phyloP scores from a whole-genome alignment of 208 protist genomes.

The Wallacemonas sp. region DNA sequence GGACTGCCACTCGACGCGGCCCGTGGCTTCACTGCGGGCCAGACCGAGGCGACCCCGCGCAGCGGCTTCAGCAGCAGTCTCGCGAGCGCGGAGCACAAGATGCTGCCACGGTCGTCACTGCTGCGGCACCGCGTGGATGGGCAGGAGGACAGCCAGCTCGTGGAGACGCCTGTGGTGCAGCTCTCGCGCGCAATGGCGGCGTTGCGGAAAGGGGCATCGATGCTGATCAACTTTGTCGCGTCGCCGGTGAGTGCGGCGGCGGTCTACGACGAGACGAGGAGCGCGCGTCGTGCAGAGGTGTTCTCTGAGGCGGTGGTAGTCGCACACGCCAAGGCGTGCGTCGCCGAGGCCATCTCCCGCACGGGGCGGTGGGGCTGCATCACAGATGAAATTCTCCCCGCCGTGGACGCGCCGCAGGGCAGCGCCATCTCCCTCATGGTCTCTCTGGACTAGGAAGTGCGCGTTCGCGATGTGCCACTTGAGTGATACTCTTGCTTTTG shows the following conservation, averaged over 20 bases:
- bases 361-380: constrained; percentile 62
- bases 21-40: neutral
- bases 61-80: neutral
- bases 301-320: constrained; percentile 36
- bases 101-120: constrained; percentile 4
- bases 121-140: constrained; percentile 23
- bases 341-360: constrained; percentile 57
- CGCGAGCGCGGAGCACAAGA: constrained; percentile 3
- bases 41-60: constrained; percentile 1
- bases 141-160: constrained; percentile 16
- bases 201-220: constrained; percentile 39
- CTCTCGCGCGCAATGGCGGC: constrained; percentile 43
- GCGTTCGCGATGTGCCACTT: too few relatives aligned
- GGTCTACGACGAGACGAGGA: constrained; percentile 35
- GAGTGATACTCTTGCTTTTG: too few relatives aligned
- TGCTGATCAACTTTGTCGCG: constrained; percentile 58
- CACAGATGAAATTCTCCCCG: constrained; percentile 69
- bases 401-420: constrained; percentile 58
- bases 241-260: constrained; percentile 39
- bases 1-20: neutral
- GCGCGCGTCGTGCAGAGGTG: constrained; percentile 44
- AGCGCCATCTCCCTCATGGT: constrained; percentile 61
- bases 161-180: constrained; percentile 24
- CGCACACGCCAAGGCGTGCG: constrained; percentile 38
- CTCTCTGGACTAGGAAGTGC: constrained; percentile 31